Conservation (phyloP, 768 basidiomycete genomes). For the Crassisporium funariophilum region DNA sequence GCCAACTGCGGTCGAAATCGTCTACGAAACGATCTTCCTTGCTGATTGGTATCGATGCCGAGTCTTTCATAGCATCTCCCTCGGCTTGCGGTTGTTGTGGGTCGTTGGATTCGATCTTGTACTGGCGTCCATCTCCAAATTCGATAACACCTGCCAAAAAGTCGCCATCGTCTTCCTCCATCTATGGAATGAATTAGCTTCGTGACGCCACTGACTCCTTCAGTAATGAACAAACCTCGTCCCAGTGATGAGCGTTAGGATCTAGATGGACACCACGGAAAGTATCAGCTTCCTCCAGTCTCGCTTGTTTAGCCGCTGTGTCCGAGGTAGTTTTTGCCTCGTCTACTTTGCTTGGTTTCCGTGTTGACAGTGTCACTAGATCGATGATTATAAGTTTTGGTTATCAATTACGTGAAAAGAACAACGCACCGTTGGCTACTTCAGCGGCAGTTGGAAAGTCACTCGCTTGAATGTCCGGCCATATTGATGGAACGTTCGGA, state of each 20-base stretch:
- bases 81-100: conserved; percentile 30
- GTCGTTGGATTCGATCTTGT: conserved; percentile 68
- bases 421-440: conserved; percentile 75
- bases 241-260: conserved; percentile 96
- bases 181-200: conserved; percentile 42
- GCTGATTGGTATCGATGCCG: conserved; percentile 50
- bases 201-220: no score
- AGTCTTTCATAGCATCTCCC: conserved; percentile 21
- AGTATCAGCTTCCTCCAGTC: conserved; percentile 85
- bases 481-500: conserved; percentile 34
- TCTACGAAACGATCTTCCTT: conserved; percentile 91
- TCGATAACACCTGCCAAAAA: conserved; percentile 90
- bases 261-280: conserved; percentile 94
- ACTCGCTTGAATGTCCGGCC: conserved; percentile 46
- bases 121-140: conserved; percentile 93
- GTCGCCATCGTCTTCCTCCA: conserved; percentile 92
- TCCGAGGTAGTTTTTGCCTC: conserved; percentile 53
- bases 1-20: conserved; percentile 97
- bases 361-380: conserved; percentile 27
- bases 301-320: conserved; percentile 57
- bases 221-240: conserved; percentile 76
- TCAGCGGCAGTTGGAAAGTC: conserved; percentile 99
- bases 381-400: conserved; percentile 8
- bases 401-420: neutral
- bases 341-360: conserved; percentile 37